Conservation (phyloP, 805 yeast genomes). For the Hanseniaspora taiwanica region DNA sequence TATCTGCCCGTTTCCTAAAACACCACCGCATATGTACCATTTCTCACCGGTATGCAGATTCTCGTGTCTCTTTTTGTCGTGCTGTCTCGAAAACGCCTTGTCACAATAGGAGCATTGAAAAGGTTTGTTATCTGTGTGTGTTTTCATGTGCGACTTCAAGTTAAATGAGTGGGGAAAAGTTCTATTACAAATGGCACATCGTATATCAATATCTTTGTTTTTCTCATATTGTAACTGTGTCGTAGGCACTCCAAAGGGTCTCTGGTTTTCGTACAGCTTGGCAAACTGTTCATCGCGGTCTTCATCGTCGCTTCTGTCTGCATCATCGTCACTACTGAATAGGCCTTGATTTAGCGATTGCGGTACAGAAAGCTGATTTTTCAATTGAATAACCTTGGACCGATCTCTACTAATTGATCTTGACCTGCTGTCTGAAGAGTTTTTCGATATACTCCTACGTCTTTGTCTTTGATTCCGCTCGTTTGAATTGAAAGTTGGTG, state of each 20-base stretch:
- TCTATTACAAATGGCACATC: slow-evolving; percentile 79
- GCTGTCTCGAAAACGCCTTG: slow-evolving; percentile 71
- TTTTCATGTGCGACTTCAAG: slow-evolving; percentile 76
- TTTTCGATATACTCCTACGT: slow-evolving; percentile 4
- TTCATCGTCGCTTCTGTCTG: slow-evolving; percentile 1
- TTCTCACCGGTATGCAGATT: slow-evolving; percentile 67
- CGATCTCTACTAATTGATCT: slow-evolving; percentile 9
- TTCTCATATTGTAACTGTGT: no score
- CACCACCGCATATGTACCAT: slow-evolving; percentile 59
- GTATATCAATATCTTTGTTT: no score
- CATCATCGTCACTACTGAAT: slow-evolving; percentile 4
- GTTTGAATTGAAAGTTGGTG: not conserved
- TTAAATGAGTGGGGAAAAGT: slow-evolving; percentile 87
- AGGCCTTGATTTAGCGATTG: slow-evolving; percentile 20
- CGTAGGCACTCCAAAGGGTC: no score
- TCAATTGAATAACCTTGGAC: slow-evolving; percentile 13
- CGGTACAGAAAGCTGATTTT: slow-evolving; percentile 20
- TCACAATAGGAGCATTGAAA: slow-evolving; percentile 50
- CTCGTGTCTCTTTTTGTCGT: slow-evolving; percentile 66
- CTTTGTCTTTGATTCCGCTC: not conserved
- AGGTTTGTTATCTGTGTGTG: slow-evolving; percentile 52
- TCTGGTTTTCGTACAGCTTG: no score
- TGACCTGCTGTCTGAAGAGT: slow-evolving; percentile 8
- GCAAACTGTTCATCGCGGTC: not conserved
- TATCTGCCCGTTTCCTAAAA: slow-evolving; percentile 22